Evolutionary conservation across 768 basidiomycete genomes (phyloP).

Genomic region (Boletus pseudopeckii): DNA sequence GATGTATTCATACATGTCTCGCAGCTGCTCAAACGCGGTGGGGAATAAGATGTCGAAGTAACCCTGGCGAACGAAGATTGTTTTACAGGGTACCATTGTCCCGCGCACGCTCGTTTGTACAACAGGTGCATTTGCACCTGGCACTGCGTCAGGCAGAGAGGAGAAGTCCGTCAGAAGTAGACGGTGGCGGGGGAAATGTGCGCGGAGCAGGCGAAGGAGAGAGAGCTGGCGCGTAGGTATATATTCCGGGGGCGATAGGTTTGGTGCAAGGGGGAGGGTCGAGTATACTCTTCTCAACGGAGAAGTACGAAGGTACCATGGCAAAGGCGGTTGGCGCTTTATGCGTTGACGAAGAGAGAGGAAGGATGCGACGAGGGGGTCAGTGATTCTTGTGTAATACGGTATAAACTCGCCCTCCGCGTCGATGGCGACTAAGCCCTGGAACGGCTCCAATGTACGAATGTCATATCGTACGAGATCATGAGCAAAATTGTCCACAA

Average conservation of each 20-base stretch:
- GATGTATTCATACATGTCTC: constrained; percentile 87
- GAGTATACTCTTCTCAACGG: constrained; percentile 62
- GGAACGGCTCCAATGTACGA: constrained; percentile 73
- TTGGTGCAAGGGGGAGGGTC: constrained; percentile 83
- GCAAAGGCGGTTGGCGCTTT: constrained; percentile 55
- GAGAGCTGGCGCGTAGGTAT: constrained; percentile 88
- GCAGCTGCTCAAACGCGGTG: constrained; percentile 77
- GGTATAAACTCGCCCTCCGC: constrained; percentile 77
- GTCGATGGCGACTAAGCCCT: constrained; percentile 79
- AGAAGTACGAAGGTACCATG: constrained; percentile 52
- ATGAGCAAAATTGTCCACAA: constrained; percentile 97
- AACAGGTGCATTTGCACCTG: constrained; percentile 70
- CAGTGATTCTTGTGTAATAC: constrained; percentile 78
- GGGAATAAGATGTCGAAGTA: constrained; percentile 99
- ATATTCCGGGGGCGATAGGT: constrained; percentile 84
- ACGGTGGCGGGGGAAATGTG: constrained; percentile 88
- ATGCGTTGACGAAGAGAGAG: constrained; percentile 64
- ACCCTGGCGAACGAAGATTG: constrained; percentile 88
- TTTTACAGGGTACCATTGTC: constrained; percentile 83
- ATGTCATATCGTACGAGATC: constrained; percentile 91
- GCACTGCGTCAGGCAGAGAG: constrained; percentile 79
- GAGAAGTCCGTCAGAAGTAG: constrained; percentile 93
- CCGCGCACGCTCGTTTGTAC: constrained; percentile 91
- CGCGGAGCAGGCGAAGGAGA: constrained; percentile 78
- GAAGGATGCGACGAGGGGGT: constrained; percentile 79